A percentile compares a stretch with the other conserved stretches of the same genome.
Evolutionary conservation across 345 rosid genomes (phyloP).

Genomic region (Syzygium oleosum): DNA sequence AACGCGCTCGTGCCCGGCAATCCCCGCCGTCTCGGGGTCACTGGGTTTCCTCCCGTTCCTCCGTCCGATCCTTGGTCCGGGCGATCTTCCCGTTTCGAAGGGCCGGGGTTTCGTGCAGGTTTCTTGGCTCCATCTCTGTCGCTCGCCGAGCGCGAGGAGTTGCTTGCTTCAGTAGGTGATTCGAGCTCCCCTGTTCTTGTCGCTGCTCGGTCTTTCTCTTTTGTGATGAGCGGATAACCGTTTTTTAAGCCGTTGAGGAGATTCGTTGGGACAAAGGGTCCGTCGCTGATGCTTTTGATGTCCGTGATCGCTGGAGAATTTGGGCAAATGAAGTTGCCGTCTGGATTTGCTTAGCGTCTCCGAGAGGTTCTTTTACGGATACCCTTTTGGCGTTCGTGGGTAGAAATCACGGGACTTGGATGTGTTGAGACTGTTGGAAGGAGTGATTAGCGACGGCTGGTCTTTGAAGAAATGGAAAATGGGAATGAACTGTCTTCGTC

Average conservation of each 20-base stretch:
- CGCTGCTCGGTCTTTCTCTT: background rate
- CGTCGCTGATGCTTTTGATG: background rate
- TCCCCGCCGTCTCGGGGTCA: background rate
- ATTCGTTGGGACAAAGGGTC: background rate
- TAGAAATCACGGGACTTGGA: background rate
- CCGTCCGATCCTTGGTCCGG: background rate
- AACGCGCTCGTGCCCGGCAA: background rate
- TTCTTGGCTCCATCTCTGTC: background rate
- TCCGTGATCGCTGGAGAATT: background rate
- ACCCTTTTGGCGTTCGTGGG: background rate
- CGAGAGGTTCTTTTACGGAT: background rate
- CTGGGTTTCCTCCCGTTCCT: background rate
- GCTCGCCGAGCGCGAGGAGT: background rate
- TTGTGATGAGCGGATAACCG: background rate
- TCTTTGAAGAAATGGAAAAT: conserved; percentile 20
- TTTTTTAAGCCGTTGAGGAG: background rate
- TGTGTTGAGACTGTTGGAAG: background rate
- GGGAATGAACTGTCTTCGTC: conserved; percentile 25
- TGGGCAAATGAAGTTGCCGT: background rate
- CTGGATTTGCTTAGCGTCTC: background rate
- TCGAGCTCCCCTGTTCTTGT: background rate
- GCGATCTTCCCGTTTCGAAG: background rate
- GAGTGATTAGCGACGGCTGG: background rate
- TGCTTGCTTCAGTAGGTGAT: background rate
- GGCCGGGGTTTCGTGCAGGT: background rate